Conservation (phyloP, 1,284 basidiomycete species). For the Rhodotorula sp. region DNA sequence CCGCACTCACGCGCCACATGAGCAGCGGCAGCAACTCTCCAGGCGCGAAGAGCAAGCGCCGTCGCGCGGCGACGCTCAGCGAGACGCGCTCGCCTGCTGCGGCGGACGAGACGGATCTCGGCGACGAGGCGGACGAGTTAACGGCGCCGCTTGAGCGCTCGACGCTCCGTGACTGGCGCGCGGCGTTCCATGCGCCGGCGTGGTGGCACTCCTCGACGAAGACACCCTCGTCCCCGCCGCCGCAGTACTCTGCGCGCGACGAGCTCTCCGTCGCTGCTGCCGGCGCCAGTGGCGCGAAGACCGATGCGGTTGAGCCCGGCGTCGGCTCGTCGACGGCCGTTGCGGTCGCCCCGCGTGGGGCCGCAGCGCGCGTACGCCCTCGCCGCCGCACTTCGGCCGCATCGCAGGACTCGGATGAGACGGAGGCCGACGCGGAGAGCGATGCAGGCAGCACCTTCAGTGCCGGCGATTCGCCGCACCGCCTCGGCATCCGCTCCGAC, state of each 20-base stretch:
- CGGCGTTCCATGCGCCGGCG: constrained; percentile 14
- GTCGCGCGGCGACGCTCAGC: constrained; percentile 1
- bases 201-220: constrained; percentile 21
- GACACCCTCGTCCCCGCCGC: constrained; percentile 38
- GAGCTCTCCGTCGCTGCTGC: constrained; percentile 3
- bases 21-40: background rate
- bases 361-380: background rate
- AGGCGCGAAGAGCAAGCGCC: background rate
- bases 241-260: constrained; percentile 33
- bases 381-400: constrained; percentile 14
- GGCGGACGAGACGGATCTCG: constrained; percentile 12
- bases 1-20: constrained; percentile 21
- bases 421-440: constrained; percentile 19
- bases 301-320: too few species aligned
- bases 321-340: background rate
- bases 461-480: background rate
- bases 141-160: background rate
- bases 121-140: constrained; percentile 13
- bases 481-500: constrained; percentile 4
- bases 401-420: constrained; percentile 18
- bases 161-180: constrained; percentile 13
- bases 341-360: background rate
- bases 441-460: constrained; percentile 2
- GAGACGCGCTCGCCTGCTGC: background rate
- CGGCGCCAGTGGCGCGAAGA: constrained; percentile 2